phyloP scores from a whole-genome alignment of 2,329 filamentous ascomycete species.

The Eutypa lata region DNA sequence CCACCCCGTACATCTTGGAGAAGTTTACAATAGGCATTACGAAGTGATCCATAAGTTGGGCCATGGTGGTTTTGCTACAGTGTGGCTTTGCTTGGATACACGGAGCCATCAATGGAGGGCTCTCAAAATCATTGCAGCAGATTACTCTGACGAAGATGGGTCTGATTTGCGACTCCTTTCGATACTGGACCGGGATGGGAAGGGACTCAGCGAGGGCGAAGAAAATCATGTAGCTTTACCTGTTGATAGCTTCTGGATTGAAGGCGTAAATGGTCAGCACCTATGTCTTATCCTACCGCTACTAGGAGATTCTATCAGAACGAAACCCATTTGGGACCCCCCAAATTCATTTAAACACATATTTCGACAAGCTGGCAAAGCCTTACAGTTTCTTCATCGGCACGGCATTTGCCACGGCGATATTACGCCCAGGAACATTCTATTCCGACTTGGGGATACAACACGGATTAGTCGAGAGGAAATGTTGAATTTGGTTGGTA shows the following conservation, averaged over 20 bases:
- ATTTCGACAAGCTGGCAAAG: constrained; percentile 3
- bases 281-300: not conserved
- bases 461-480: not conserved
- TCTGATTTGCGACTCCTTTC: constrained; percentile 3
- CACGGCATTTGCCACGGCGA: constrained; percentile 11
- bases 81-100: constrained; percentile 32
- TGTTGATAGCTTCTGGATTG: not conserved
- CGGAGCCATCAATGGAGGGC: constrained; percentile 4
- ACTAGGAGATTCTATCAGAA: not conserved
- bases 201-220: not conserved
- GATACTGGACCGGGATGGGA: not conserved
- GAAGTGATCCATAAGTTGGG: constrained; percentile 36
- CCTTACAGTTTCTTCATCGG: constrained; percentile 7
- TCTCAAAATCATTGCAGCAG: constrained; percentile 10
- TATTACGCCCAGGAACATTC: constrained; percentile 8
- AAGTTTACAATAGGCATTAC: constrained; percentile 34
- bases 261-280: not conserved
- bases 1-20: constrained; percentile 35
- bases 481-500: not conserved
- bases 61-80: constrained; percentile 35
- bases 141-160: constrained; percentile 2
- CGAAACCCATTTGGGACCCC: not conserved
- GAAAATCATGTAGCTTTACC: not conserved
- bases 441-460: constrained; percentile 3
- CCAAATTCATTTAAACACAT: not conserved